A percentile compares a stretch with the other conserved stretches of the same genome.
These are phyloP conservation scores for Cordyceps pruinosa DNA, from an alignment of 2,329 filamentous ascomycete species.

Conservation along the genomic window DNA sequence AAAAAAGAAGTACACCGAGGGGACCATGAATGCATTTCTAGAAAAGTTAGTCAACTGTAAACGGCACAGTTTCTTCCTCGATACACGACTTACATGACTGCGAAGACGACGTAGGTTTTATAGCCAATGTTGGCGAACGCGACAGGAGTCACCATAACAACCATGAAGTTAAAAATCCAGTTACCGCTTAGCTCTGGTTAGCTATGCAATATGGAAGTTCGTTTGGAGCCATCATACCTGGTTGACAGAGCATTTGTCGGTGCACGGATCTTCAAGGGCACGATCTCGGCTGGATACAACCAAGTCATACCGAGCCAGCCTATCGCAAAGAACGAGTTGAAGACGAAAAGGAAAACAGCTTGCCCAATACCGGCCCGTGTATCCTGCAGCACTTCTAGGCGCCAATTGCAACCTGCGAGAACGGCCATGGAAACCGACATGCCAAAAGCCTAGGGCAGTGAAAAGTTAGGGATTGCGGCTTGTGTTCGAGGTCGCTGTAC, in stretches of 20 bases:
- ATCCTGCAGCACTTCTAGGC: conserved; percentile 34
- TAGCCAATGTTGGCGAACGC: conserved; percentile 50
- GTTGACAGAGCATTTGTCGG: conserved; percentile 52
- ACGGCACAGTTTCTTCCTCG: conserved; percentile 43
- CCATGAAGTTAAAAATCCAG: conserved; percentile 58
- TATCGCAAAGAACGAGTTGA: conserved; percentile 51
- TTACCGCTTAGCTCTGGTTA: no score
- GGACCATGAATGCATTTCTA: conserved; percentile 50
- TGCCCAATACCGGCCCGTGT: conserved; percentile 47
- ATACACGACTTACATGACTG: no score
- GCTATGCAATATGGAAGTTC: no score
- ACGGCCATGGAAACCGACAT: conserved; percentile 60
- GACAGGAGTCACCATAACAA: conserved; percentile 57
- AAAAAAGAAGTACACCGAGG: conserved; percentile 54
- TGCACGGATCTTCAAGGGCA: conserved; percentile 59
- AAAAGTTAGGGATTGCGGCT: no score
- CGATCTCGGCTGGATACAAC: conserved; percentile 61
- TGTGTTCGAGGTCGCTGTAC: no score
- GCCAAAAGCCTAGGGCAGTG: not conserved
- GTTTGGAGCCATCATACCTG: no score
- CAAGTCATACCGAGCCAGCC: conserved; percentile 55
- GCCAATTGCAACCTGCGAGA: conserved; percentile 47
- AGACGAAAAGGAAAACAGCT: conserved; percentile 58
- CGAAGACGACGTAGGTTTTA: conserved; percentile 60
- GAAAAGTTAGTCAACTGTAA: conserved; percentile 32